Percentiles rank a stretch among this genome's conserved stretches.
These are phyloP conservation scores for Clarkia xantiana DNA, from an alignment of 345 rosid genomes.

Conservation along the genomic window DNA sequence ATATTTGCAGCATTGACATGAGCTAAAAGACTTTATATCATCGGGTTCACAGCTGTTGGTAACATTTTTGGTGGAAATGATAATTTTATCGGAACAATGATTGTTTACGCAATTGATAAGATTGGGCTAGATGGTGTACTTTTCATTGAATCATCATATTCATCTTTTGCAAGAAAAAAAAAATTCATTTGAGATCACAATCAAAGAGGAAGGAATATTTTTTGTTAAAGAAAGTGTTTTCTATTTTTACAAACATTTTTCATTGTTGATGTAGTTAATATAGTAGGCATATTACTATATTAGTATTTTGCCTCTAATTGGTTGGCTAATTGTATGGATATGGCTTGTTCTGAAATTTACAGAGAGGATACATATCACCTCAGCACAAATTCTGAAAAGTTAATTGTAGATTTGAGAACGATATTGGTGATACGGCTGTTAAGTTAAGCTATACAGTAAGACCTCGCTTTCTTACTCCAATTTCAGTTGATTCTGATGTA, in stretches of 20 bases:
- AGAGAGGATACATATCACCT: slow-evolving; percentile 90
- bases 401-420: slow-evolving; percentile 88
- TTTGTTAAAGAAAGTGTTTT: not conserved
- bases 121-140: slow-evolving; percentile 98
- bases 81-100: slow-evolving; percentile 82
- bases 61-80: slow-evolving; percentile 93
- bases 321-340: not conserved
- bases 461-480: too few relatives aligned
- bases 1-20: not conserved
- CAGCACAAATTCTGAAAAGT: slow-evolving; percentile 83
- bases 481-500: too few relatives aligned
- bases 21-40: not conserved
- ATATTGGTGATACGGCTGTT: slow-evolving; percentile 69
- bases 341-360: slow-evolving; percentile 42
- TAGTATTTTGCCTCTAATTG: too few relatives aligned
- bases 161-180: too few relatives aligned
- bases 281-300: too few relatives aligned
- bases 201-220: slow-evolving; percentile 79
- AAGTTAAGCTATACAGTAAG: too few relatives aligned
- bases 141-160: slow-evolving; percentile 93
- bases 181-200: slow-evolving; percentile 81
- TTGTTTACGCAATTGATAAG: slow-evolving; percentile 96
- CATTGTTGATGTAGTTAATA: not conserved
- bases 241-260: not conserved
- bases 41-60: slow-evolving; percentile 49